Base-by-base conservation (phyloP, 2,329 filamentous ascomycete species). In the Alternaria gaisen region DNA sequence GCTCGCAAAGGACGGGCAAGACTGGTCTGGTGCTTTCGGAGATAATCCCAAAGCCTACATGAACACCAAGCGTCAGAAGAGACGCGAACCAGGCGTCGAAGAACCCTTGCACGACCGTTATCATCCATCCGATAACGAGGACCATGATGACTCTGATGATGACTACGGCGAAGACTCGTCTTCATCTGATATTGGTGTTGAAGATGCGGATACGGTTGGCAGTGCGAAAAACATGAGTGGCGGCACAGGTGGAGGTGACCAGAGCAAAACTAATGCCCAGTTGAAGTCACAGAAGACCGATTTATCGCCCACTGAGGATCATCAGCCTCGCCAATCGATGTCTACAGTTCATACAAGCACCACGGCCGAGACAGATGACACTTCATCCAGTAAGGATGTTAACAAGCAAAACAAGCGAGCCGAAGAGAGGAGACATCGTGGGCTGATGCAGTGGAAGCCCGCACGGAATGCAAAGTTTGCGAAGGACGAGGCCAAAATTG, bases 381-480 rank as follows among this genome's bases (percentile, higher is more conserved):
- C 65, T 2, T 73, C 53, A 57, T 77, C 69, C 40, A 67, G 61
- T 73, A 88, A 88, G 74, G 85, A 90, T 22, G 88, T 90, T 75
- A 88, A 88, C 70, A 83, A 84, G 58, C 85, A 88, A 64, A 92
- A 90, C 74, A 88, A 90, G 64, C 88, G 91, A 48, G 80, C 82
- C 46, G 84, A 97, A 75, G 90, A 94, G 76, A 87, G 94, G 0
- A 93, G 94, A 80, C 93, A 97, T 69, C 86, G 94, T 11, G 94
- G 94, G 0, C 72, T 97, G 74, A 97, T 97, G 92, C 94, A 98
- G 78, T 98, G 94, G 93, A 91, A 89, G 73, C 94, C 94, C 0
- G 91, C 94, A 76, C 85, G 94, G 41, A 97, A 97, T 75, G 83
- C 88, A 22, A 88, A 89, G 67, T 98, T 97, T 77, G 94, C 90